Evolutionary conservation across 768 basidiomycete genomes (phyloP).

Genomic region (Mycena maculata): DNA sequence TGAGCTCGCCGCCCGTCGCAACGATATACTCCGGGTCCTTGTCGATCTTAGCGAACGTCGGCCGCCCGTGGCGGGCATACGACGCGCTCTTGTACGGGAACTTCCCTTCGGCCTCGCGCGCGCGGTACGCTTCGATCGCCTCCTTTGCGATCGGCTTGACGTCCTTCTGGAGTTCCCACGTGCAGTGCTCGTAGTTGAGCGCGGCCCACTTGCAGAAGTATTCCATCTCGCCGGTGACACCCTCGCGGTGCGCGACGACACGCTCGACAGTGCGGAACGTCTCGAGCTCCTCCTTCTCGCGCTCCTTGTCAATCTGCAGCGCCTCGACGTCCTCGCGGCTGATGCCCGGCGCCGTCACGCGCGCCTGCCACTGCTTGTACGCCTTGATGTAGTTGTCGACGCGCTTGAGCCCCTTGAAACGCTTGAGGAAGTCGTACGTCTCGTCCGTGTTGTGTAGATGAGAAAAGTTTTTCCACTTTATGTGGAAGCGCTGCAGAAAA

Average conservation of each 20-base stretch:
- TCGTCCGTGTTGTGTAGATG: constrained; percentile 99
- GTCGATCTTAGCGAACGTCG: constrained; percentile 82
- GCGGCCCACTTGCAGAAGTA: constrained; percentile 99
- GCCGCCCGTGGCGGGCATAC: constrained; percentile 77
- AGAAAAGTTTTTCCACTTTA: constrained; percentile 99
- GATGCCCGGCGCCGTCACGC: constrained; percentile 71
- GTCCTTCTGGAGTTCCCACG: constrained; percentile 91
- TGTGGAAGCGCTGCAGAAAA: constrained; percentile 85
- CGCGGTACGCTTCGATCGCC: constrained; percentile 83
- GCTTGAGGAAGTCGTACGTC: constrained; percentile 94
- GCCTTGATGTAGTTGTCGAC: constrained; percentile 99
- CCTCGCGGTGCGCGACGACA: constrained; percentile 83
- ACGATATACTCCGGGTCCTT: constrained; percentile 90
- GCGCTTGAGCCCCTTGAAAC: constrained; percentile 94
- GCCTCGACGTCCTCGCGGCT: constrained; percentile 91
- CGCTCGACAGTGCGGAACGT: constrained; percentile 93
- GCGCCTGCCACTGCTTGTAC: constrained; percentile 79
- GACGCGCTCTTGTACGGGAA: constrained; percentile 87
- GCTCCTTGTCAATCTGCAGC: constrained; percentile 89
- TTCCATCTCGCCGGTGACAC: constrained; percentile 68
- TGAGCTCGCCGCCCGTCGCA: constrained; percentile 84
- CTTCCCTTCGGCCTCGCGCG: constrained; percentile 79
- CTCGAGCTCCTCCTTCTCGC: constrained; percentile 92
- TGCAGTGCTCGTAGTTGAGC: constrained; percentile 93
- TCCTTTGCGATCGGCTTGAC: constrained; percentile 81